phyloP scores from a whole-genome alignment of 2,329 filamentous ascomycete genomes.

The Rhynchosporium secalis region DNA sequence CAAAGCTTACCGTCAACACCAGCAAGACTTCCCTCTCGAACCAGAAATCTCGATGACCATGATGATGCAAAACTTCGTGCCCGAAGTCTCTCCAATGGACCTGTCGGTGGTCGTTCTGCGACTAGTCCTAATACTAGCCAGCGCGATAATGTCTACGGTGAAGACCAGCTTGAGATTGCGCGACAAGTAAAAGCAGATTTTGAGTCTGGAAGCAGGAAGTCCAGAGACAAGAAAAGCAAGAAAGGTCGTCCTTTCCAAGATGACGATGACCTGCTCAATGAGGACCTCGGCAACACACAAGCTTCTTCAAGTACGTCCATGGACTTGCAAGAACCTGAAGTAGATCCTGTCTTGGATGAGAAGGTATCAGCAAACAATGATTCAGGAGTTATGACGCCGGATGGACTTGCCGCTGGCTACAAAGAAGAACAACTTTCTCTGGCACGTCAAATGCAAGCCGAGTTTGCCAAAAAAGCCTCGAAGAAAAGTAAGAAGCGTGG shows the following conservation, averaged over 20 bases:
- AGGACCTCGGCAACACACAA: not conserved
- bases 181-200: slow-evolving; percentile 35
- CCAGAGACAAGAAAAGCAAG: slow-evolving; percentile 39
- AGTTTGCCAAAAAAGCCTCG: slow-evolving; percentile 34
- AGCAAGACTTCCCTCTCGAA: slow-evolving; percentile 29
- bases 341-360: not conserved
- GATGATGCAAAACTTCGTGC: slow-evolving; percentile 27
- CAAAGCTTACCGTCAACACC: slow-evolving; percentile 35
- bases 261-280: slow-evolving; percentile 15
- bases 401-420: slow-evolving; percentile 32
- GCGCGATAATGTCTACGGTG: slow-evolving; percentile 29
- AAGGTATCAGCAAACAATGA: slow-evolving; percentile 5
- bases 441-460: slow-evolving; percentile 35
- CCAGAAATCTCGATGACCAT: slow-evolving; percentile 28
- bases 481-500: slow-evolving; percentile 42
- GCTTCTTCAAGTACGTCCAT: not conserved
- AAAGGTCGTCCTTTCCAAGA: slow-evolving; percentile 24
- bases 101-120: slow-evolving; percentile 18
- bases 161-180: slow-evolving; percentile 36
- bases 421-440: slow-evolving; percentile 35
- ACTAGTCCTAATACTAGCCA: slow-evolving; percentile 19
- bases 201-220: slow-evolving; percentile 30
- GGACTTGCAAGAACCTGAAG: not conserved
- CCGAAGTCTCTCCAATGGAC: slow-evolving; percentile 35
- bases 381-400: slow-evolving; percentile 17